Evolutionary conservation across 768 basidiomycete species (phyloP).

Genomic region (Pleurotus tuoliensis): DNA sequence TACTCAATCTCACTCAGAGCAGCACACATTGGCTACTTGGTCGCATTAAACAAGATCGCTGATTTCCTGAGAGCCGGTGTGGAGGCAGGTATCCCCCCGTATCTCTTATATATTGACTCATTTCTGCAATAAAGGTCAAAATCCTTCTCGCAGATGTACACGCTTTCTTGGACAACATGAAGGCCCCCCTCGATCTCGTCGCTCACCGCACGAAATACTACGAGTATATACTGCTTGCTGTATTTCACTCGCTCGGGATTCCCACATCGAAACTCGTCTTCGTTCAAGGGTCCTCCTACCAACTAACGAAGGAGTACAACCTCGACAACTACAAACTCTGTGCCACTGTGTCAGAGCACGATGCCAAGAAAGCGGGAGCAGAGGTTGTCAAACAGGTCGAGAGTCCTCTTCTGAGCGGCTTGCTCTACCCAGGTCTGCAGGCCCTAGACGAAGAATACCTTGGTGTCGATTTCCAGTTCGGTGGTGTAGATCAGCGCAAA

Average conservation of each 20-base stretch:
- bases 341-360: conserved; percentile 91
- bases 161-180: conserved; percentile 96
- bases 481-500: conserved; percentile 96
- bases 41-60: conserved; percentile 90
- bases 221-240: conserved; percentile 70
- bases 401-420: conserved; percentile 82
- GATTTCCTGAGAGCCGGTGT: conserved; percentile 95
- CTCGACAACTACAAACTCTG: conserved; percentile 92
- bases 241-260: conserved; percentile 87
- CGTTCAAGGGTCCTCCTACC: conserved; percentile 89
- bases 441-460: conserved; percentile 98
- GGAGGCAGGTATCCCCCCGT: conserved; percentile 43
- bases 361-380: conserved; percentile 97
- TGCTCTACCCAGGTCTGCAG: conserved; percentile 95
- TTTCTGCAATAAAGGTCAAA: conserved; percentile 50
- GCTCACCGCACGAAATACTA: conserved; percentile 89
- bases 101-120: conserved; percentile 1
- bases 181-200: conserved; percentile 92
- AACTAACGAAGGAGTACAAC: conserved; percentile 87
- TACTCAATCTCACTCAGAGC: conserved; percentile 10
- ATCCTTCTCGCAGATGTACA: conserved; percentile 89
- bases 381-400: conserved; percentile 99
- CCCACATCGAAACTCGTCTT: conserved; percentile 81
- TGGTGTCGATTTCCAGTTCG: conserved; percentile 95
- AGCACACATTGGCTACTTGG: conserved; percentile 99